Conservation (phyloP, 2,329 filamentous ascomycete genomes). For the Trichoderma koningiopsis region DNA sequence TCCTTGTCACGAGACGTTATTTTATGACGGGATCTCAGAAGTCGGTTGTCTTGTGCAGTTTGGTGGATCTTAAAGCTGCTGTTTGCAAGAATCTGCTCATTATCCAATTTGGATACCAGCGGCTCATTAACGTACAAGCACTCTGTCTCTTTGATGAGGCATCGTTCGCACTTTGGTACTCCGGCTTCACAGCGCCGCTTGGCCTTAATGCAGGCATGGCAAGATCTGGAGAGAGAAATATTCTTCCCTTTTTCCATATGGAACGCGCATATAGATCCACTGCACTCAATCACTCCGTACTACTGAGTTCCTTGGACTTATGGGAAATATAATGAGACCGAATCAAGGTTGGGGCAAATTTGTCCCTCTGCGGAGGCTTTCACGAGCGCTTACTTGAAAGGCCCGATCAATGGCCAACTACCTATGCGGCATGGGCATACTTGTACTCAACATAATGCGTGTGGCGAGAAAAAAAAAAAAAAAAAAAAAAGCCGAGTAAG, state of each 20-base stretch:
- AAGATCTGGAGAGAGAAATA: background rate
- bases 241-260: background rate
- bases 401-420: background rate
- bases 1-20: background rate
- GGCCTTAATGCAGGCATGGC: background rate
- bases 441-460: background rate
- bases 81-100: background rate
- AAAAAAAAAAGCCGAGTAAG: background rate
- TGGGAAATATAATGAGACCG: background rate
- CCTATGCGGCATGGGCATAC: background rate
- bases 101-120: background rate
- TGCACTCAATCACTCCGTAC: background rate
- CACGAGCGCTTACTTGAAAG: background rate
- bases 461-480: too few relatives aligned
- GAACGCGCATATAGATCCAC: background rate
- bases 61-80: background rate
- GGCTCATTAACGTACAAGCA: background rate
- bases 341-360: background rate
- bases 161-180: background rate
- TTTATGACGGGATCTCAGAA: background rate
- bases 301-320: background rate
- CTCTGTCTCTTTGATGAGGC: background rate
- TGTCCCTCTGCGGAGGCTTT: background rate
- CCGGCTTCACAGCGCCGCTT: background rate
- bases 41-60: background rate